These are phyloP conservation scores for Geotrichum histeridarum DNA, from an alignment of 1,139 yeast species.

Conservation along the genomic window DNA sequence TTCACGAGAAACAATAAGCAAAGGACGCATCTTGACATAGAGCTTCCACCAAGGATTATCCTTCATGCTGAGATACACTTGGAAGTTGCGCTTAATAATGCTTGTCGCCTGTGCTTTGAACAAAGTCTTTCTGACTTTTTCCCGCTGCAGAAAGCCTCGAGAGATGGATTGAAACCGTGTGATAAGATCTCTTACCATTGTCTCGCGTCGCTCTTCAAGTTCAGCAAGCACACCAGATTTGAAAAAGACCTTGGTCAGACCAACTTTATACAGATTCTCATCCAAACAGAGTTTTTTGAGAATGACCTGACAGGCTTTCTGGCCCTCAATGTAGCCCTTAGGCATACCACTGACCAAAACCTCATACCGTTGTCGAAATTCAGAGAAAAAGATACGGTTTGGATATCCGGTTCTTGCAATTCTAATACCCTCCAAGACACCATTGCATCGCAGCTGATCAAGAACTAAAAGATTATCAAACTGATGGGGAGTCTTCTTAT, in stretches of 20 bases:
- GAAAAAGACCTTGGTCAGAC: conserved; percentile 85
- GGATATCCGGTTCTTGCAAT: conserved; percentile 97
- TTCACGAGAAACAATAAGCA: conserved; percentile 61
- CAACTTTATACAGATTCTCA: conserved; percentile 64
- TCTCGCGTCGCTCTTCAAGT: conserved; percentile 75
- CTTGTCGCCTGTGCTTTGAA: conserved; percentile 67
- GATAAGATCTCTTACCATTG: conserved; percentile 52
- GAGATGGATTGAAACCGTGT: conserved; percentile 62
- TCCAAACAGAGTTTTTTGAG: conserved; percentile 59
- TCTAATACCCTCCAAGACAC: conserved; percentile 96
- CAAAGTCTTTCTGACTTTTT: conserved; percentile 47
- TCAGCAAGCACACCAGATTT: conserved; percentile 95
- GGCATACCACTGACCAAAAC: conserved; percentile 50
- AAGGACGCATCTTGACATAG: conserved; percentile 67
- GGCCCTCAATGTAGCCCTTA: conserved; percentile 42
- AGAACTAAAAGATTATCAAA: conserved; percentile 75
- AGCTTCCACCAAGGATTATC: conserved; percentile 79
- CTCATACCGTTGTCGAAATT: conserved; percentile 69
- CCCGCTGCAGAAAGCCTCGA: conserved; percentile 61
- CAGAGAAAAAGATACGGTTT: conserved; percentile 77
- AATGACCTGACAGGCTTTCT: conserved; percentile 62
- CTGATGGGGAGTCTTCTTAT: conserved; percentile 59
- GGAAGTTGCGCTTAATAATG: conserved; percentile 59
- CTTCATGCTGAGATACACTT: conserved; percentile 48
- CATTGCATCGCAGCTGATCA: conserved; percentile 90